Conservation (phyloP, 441 rosid species). For the Hura crepitans region DNA sequence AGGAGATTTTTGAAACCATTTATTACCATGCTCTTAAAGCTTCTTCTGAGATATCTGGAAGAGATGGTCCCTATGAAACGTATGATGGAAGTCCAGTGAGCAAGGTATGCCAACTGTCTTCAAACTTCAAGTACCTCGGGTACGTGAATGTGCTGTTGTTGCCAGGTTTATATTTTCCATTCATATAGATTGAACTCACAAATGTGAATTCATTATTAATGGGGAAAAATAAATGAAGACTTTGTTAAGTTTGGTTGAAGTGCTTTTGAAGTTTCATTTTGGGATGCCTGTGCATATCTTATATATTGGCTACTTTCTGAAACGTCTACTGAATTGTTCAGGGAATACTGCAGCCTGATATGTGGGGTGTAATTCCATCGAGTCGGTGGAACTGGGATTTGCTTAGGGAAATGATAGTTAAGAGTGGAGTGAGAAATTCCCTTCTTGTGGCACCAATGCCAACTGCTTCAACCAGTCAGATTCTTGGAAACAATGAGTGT, state of each 20-base stretch:
- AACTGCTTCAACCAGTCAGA: constrained; percentile 94
- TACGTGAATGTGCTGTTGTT: background rate
- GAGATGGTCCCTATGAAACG: constrained; percentile 72
- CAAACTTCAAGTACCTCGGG: background rate
- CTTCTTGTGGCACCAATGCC: constrained; percentile 93
- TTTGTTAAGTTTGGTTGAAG: background rate
- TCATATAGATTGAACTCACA: background rate
- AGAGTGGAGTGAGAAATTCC: constrained; percentile 76
- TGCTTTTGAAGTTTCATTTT: background rate
- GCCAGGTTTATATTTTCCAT: background rate
- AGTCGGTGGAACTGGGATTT: constrained; percentile 66
- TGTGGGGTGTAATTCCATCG: constrained; percentile 80
- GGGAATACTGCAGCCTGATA: constrained; percentile 90
- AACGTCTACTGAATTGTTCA: constrained; percentile 22
- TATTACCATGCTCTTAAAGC: constrained; percentile 72
- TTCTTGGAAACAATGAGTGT: constrained; percentile 90
- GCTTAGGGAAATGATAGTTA: constrained; percentile 52
- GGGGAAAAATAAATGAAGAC: background rate
- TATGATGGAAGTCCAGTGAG: constrained; percentile 77
- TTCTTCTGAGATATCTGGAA: constrained; percentile 58
- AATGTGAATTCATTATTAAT: background rate
- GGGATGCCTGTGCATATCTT: background rate
- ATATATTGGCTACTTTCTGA: constrained; percentile 2
- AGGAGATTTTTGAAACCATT: constrained; percentile 81
- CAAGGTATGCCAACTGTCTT: constrained; percentile 47